Conservation (phyloP, 1,284 basidiomycete species). For the Pyrrhoderma lamaoense region DNA sequence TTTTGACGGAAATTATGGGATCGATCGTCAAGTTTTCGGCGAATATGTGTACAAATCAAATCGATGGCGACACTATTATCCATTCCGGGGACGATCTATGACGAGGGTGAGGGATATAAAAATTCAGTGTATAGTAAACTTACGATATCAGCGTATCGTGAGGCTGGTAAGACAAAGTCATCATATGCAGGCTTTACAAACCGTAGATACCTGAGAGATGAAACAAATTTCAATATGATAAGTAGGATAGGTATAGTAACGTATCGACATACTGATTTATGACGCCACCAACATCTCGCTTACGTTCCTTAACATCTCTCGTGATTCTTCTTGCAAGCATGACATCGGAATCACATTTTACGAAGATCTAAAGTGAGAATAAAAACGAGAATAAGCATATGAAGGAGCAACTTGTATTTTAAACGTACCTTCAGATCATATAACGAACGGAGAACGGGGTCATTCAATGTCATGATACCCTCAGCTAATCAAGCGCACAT, state of each 20-base stretch:
- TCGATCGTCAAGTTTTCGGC: conserved; percentile 75
- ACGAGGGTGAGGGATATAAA: background rate
- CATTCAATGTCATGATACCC: conserved; percentile 88
- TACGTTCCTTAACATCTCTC: conserved; percentile 84
- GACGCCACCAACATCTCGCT: conserved; percentile 78
- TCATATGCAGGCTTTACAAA: conserved; percentile 94
- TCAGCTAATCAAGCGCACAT: conserved; percentile 48
- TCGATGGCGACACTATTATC: conserved; percentile 90
- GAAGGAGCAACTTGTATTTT: conserved; percentile 20
- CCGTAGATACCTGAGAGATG: conserved; percentile 62
- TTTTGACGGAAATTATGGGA: conserved; percentile 67
- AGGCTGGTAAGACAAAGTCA: conserved; percentile 88
- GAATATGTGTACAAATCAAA: conserved; percentile 87
- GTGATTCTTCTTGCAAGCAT: conserved; percentile 93
- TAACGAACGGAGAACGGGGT: conserved; percentile 67
- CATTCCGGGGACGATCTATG: conserved; percentile 83
- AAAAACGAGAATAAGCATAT: conserved; percentile 1
- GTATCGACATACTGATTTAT: conserved; percentile 67
- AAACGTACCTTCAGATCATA: conserved; percentile 92
- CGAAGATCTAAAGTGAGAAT: conserved; percentile 49
- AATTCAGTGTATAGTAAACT: conserved; percentile 22
- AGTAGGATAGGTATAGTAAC: conserved; percentile 8
- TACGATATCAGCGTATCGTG: conserved; percentile 84
- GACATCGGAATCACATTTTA: conserved; percentile 89
- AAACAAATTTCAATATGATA: background rate